Evolutionary conservation across 2,329 filamentous ascomycete species (phyloP).

Genomic region (Botrytis porri): DNA sequence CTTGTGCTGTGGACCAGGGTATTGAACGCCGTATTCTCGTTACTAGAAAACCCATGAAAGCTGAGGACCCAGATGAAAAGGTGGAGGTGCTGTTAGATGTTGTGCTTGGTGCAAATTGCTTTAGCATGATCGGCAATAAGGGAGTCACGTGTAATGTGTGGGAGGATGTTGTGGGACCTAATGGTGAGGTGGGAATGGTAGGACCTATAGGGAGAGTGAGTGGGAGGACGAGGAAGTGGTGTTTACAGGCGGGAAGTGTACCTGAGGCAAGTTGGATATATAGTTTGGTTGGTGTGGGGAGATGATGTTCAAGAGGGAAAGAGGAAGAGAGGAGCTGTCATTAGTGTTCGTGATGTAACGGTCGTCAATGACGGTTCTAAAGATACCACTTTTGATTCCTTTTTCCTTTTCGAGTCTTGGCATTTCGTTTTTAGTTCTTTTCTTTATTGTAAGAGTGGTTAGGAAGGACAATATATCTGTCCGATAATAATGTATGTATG

Average conservation of each 20-base stretch:
- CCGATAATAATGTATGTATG: conserved; percentile 2
- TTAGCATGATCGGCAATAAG: conserved; percentile 28
- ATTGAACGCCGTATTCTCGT: conserved; percentile 85
- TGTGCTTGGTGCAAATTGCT: conserved; percentile 29
- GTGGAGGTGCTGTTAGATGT: conserved; percentile 27
- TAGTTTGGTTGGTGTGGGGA: conserved; percentile 20
- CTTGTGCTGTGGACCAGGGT: conserved; percentile 58
- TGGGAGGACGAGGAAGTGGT: conserved; percentile 34
- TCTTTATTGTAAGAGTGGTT: neutral
- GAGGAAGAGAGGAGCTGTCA: neutral
- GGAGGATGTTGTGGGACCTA: conserved; percentile 33
- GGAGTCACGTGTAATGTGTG: conserved; percentile 34
- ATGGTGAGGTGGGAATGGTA: conserved; percentile 32
- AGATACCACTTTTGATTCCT: conserved; percentile 5
- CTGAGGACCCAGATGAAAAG: conserved; percentile 21
- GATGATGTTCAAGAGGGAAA: neutral
- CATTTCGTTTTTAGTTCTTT: neutral
- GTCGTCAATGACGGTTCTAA: neutral
- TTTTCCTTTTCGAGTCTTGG: neutral
- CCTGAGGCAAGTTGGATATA: conserved; percentile 36
- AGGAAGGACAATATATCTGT: neutral
- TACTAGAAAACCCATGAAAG: conserved; percentile 50
- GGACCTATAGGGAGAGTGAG: conserved; percentile 30
- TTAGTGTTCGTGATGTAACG: neutral
- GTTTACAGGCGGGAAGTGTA: conserved; percentile 30